Base-by-base conservation (phyloP, 768 basidiomycete genomes). In the Leccinum subgranulosum region DNA sequence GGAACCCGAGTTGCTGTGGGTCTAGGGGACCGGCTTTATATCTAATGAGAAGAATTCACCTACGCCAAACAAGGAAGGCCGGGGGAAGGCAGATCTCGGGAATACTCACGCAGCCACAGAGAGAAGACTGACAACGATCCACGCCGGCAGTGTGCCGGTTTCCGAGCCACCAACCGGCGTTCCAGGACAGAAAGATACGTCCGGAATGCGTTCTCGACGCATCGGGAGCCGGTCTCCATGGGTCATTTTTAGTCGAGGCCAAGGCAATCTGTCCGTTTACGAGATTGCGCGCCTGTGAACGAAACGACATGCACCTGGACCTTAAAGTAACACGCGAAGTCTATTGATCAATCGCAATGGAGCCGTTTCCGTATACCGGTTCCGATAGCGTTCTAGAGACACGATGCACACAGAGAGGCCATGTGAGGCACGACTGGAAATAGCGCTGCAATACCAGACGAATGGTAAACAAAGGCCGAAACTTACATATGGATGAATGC, bases 11-110 rank as follows among this genome's bases (percentile, higher is more conserved):
- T 29, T 39, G 43, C 31, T 57, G 33, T 17, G 27, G 14, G 31
- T 14, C 11, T 14, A n/a, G 27, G 28, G 14, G n/a, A 4, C 12
- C 43, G 47, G 55, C 62, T 65, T 71, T 73, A 19, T 71, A 71
- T 73, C 57, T 53, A 17, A 31, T 45, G 4, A 36, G 7, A 43
- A 46, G 50, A 14, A 10, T 28, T 50, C 49, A 52, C 50, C 8
- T 41, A 39, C 31, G 36, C 60, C 41, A 57, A 60, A 65, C 48
- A 25, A 36, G 57, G 60, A 60, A 62, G 29, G 49, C 21, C n/a
- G n/a, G 41, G 10, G 31, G 49, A 49, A 25, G 45, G n/a, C 3
- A 55, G 59, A 64, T 64, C 59, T 57, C 55, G 60, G 71, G 55
- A 57, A 62, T 54, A 53, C 49, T 65, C 51, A 43, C 48, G 48